A percentile compares a stretch with the other conserved stretches of the same genome.
phyloP scores from a whole-genome alignment of 1,139 yeast species.

The Yamadazyma atlantica region DNA sequence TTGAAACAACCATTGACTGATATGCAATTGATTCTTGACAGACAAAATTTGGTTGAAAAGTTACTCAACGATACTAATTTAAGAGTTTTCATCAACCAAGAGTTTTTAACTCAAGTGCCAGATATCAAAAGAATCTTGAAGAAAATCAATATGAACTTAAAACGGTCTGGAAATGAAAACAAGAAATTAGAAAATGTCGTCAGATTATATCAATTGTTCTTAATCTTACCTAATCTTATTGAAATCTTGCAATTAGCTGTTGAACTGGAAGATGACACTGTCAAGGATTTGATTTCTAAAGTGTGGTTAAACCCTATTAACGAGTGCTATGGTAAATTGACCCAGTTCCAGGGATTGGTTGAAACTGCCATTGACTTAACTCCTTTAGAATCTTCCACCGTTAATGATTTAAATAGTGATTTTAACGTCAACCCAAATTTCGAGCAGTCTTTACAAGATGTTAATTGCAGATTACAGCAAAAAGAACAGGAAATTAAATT shows the following conservation, averaged over 20 bases:
- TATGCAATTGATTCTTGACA: constrained; percentile 52
- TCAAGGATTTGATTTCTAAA: constrained; percentile 37
- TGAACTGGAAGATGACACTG: constrained; percentile 28
- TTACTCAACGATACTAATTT: constrained; percentile 69
- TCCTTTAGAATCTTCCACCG: constrained; percentile 62
- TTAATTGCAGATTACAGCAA: constrained; percentile 56
- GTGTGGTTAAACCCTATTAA: constrained; percentile 62
- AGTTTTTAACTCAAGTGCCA: constrained; percentile 71
- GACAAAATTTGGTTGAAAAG: constrained; percentile 73
- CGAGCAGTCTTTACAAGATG: constrained; percentile 68
- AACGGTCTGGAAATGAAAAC: constrained; percentile 37
- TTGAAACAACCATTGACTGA: constrained; percentile 88
- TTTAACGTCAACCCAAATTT: constrained; percentile 88
- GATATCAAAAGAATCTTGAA: constrained; percentile 76
- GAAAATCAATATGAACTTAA: constrained; percentile 50
- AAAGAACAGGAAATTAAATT: constrained; percentile 56
- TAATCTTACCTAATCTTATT: constrained; percentile 67
- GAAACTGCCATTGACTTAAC: constrained; percentile 89
- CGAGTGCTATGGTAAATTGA: constrained; percentile 49
- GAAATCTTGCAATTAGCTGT: constrained; percentile 46
- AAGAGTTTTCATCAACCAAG: constrained; percentile 65
- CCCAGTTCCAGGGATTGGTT: constrained; percentile 77
- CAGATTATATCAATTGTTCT: constrained; percentile 78
- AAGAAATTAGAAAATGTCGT: constrained; percentile 81
- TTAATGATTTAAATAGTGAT: constrained; percentile 48